These are phyloP conservation scores for Conoideocrella luteorostrata DNA, from an alignment of 2,329 filamentous ascomycete genomes.

Conservation along the genomic window DNA sequence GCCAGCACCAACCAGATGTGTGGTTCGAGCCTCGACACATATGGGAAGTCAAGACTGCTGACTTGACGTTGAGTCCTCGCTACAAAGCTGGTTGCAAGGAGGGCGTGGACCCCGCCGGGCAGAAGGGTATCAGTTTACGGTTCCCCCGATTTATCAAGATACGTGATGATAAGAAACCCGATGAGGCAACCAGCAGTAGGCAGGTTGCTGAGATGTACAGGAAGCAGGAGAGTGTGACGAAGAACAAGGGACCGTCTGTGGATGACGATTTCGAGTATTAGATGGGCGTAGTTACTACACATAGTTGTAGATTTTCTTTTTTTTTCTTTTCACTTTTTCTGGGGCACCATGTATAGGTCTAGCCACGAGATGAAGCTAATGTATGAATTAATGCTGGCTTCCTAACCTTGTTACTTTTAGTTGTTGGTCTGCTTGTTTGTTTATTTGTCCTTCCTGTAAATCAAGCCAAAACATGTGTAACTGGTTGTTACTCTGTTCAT, in stretches of 20 bases:
- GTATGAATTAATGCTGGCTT: too few species aligned
- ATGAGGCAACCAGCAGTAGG: conserved; percentile 75
- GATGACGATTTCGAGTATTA: conserved; percentile 99
- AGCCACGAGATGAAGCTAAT: too few species aligned
- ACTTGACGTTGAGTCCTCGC: conserved; percentile 83
- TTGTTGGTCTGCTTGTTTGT: too few species aligned
- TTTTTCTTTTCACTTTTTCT: too few species aligned
- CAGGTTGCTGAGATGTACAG: conserved; percentile 96
- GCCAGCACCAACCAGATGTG: conserved; percentile 92
- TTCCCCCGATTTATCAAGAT: conserved; percentile 92
- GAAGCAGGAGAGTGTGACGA: conserved; percentile 84
- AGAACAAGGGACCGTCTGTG: conserved; percentile 77
- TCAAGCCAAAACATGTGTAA: too few species aligned
- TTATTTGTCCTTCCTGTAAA: too few species aligned
- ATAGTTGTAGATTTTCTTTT: not conserved
- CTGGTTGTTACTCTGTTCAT: too few species aligned
- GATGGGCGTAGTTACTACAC: too few species aligned
- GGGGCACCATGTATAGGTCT: too few species aligned
- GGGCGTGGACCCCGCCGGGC: conserved; percentile 63
- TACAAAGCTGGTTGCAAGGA: conserved; percentile 89
- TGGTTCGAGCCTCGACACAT: conserved; percentile 95
- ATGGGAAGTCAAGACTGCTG: conserved; percentile 97
- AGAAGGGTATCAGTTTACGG: conserved; percentile 76
- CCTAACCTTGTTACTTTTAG: too few species aligned
- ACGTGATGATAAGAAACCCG: conserved; percentile 91